Conservation (phyloP, 2,329 filamentous ascomycete genomes). For the Cercospora canescens region DNA sequence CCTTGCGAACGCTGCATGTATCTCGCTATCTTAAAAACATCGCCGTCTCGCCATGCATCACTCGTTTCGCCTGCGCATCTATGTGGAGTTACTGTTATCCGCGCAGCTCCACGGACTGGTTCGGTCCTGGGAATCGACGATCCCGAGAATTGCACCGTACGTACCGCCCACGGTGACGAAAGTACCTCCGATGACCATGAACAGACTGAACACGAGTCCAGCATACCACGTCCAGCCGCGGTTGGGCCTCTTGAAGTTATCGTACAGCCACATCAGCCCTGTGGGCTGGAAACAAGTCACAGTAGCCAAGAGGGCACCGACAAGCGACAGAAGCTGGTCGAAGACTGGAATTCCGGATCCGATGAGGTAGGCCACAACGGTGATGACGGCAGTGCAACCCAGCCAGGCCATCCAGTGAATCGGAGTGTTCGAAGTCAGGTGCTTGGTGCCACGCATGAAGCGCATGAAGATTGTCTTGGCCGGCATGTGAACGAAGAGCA, state of each 20-base stretch:
- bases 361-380: slow-evolving; percentile 27
- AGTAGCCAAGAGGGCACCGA: slow-evolving; percentile 29
- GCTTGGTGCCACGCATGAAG: slow-evolving; percentile 28
- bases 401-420: slow-evolving; percentile 27
- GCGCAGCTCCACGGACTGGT: slow-evolving; percentile 24
- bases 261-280: slow-evolving; percentile 46
- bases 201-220: slow-evolving; percentile 21
- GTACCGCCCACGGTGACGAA: slow-evolving; percentile 48
- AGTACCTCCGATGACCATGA: slow-evolving; percentile 39
- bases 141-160: slow-evolving; percentile 45
- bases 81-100: slow-evolving; percentile 35
- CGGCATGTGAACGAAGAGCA: slow-evolving; percentile 27
- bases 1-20: neutral
- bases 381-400: slow-evolving; percentile 21
- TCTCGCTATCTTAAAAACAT: neutral
- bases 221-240: slow-evolving; percentile 11
- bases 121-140: slow-evolving; percentile 34
- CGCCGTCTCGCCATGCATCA: neutral
- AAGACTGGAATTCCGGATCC: slow-evolving; percentile 29
- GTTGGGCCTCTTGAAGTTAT: slow-evolving; percentile 38
- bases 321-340: slow-evolving; percentile 27
- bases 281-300: slow-evolving; percentile 34
- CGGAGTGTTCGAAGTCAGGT: slow-evolving; percentile 26
- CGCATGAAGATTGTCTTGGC: slow-evolving; percentile 33
- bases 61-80: neutral